Evolutionary conservation across 352 stramenopile species (phyloP).

Genomic region (Phytopythium vexans): DNA sequence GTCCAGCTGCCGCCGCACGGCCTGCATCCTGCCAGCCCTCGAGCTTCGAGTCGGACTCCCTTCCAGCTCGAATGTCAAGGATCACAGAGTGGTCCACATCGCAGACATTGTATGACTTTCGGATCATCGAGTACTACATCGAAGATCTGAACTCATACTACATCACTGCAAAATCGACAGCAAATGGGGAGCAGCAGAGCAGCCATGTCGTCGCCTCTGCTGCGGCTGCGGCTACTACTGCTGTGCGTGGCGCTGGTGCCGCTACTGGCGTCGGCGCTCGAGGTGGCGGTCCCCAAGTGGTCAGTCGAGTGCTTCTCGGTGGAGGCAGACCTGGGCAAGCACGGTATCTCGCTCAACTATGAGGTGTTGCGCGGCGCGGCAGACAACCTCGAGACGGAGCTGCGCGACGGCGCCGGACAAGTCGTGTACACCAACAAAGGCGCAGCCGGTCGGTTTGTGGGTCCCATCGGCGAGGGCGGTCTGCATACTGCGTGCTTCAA

Average conservation of each 20-base stretch:
- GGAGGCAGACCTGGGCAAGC: conserved; percentile 65
- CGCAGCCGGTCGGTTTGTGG: conserved; percentile 50
- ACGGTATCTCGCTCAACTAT: conserved; percentile 87
- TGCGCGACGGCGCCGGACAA: conserved; percentile 57
- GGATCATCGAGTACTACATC: background rate
- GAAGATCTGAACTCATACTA: background rate
- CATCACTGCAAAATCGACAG: background rate
- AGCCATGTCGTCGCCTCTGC: conserved; percentile 1
- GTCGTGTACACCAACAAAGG: conserved; percentile 57
- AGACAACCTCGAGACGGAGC: conserved; percentile 61
- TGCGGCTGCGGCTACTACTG: conserved; percentile 14
- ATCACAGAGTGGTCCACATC: background rate
- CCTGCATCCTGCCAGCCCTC: conserved; percentile 29
- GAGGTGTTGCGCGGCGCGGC: conserved; percentile 70
- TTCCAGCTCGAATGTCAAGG: background rate
- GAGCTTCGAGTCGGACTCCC: background rate
- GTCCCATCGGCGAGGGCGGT: conserved; percentile 50
- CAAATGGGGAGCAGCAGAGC: background rate
- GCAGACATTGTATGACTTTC: background rate
- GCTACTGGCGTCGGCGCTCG: conserved; percentile 25
- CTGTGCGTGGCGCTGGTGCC: conserved; percentile 11
- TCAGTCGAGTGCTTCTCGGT: conserved; percentile 71
- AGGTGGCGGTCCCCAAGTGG: conserved; percentile 42
- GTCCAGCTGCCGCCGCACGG: conserved; percentile 75
- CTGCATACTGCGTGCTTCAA: conserved; percentile 75